Evolutionary conservation across 2,329 filamentous ascomycete species (phyloP), one percentile per base, ranked within the genome.

Genomic region (Pyrenophora tritici-repentis): DNA sequence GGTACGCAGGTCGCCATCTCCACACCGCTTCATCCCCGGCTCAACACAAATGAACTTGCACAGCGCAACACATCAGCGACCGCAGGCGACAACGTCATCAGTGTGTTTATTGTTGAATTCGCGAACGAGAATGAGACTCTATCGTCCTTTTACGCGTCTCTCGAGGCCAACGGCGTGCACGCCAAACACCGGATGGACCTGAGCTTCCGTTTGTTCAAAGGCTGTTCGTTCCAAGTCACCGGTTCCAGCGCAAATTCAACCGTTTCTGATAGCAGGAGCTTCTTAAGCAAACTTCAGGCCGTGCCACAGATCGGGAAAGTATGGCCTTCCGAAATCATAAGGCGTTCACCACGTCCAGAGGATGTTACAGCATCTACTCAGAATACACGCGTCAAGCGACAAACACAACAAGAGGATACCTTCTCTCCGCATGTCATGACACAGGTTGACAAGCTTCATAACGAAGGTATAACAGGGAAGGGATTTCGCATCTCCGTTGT

Each of bases 401-500:
- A 56, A 39, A 38, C 29, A 13, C 14, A 36, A 16, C 18, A 40
- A 9, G 39, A 55, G 20, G 17, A 35, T 6, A 51, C n/a, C 13
- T 51, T 47, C 14, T 68, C 68, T 2, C 56, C 69, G 2, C 70
- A 73, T 41, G 58, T 70, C 14, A 67, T 70, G 63, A 70, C 67
- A 7, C 67, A 71, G 14, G 61, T 73, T 6, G 66, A 73, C 31
- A 63, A 60, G 41, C 67, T 80, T n/a, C 75, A 75, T 10, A 73
- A 68, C 3, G 65, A 72, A 26, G 78, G 78, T 6, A 66, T 77
- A n/a, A 78, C 73, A 1, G 79, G 79, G 16, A 73, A 76, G 34
- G 78, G 79, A 1, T 61, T 78, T 24, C 73, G 72, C 17, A 68
- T 81, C 14, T 78, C 69, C 4, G 64, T 80, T 24, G 66, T 79